phyloP scores from a whole-genome alignment of 495 filamentous ascomycete genomes.

The Penicillium angulare region DNA sequence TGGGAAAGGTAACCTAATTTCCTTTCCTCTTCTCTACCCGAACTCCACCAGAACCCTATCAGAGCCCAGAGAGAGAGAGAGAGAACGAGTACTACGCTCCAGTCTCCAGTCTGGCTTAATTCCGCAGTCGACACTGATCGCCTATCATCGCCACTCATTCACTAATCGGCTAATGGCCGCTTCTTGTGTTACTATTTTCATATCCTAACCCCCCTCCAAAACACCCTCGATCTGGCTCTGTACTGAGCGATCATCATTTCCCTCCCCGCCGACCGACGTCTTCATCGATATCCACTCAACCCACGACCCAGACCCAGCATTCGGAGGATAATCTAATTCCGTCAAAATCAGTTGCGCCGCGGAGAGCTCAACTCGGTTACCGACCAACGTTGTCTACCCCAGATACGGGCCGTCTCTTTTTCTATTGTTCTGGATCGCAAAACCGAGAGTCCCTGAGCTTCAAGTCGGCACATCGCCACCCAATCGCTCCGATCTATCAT shows the following conservation, averaged over 20 bases:
- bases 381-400: not conserved
- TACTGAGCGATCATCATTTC: constrained; percentile 7
- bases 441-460: constrained; percentile 5
- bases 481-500: constrained; percentile 27
- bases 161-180: too few relatives aligned
- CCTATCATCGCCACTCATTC: too few relatives aligned
- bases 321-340: constrained; percentile 20
- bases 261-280: not conserved
- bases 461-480: not conserved
- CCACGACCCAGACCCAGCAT: not conserved
- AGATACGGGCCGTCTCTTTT: constrained; percentile 18
- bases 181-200: not conserved
- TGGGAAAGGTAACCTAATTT: constrained; percentile 5
- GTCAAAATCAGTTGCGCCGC: constrained; percentile 13
- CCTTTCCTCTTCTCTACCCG: not conserved
- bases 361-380: constrained; percentile 13
- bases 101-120: not conserved
- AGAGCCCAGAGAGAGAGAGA: not conserved
- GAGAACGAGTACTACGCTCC: not conserved
- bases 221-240: not conserved
- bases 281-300: not conserved
- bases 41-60: constrained; percentile 23
- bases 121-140: too few relatives aligned
- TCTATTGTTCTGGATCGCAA: constrained; percentile 8
- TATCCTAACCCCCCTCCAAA: not conserved